Conservation (phyloP, 2,329 filamentous ascomycete species). For the Arthrobotrys musiformis region DNA sequence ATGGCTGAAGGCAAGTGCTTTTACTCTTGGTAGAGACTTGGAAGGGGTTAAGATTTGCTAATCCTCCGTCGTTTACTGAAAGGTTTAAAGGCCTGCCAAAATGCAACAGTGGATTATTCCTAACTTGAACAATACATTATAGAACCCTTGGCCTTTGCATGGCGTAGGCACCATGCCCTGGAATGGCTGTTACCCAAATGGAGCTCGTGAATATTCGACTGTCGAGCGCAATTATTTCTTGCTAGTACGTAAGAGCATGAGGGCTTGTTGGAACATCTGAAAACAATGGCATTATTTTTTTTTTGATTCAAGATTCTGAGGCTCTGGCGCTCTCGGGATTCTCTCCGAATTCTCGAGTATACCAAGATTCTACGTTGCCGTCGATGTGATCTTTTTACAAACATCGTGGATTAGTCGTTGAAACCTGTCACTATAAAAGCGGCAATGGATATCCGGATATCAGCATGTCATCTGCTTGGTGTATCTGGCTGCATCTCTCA, state of each 20-base stretch:
- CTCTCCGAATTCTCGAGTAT: background rate
- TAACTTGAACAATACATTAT: conserved; percentile 11
- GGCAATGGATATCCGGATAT: background rate
- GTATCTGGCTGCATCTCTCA: too few relatives aligned
- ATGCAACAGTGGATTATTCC: background rate
- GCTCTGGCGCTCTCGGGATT: background rate
- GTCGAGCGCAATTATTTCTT: background rate
- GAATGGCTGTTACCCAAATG: background rate
- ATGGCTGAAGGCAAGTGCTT: background rate
- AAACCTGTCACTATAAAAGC: background rate
- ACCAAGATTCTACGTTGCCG: background rate
- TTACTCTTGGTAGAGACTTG: background rate
- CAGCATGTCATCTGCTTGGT: background rate
- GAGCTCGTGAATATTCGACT: conserved; percentile 1
- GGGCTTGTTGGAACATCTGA: background rate
- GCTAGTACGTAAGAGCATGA: background rate
- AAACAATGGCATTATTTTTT: background rate
- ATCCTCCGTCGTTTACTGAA: background rate
- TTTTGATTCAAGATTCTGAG: background rate
- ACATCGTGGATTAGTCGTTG: too few relatives aligned
- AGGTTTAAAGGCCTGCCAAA: background rate
- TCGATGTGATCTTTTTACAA: background rate
- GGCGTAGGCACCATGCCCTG: background rate
- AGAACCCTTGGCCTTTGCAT: background rate
- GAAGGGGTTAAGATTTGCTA: background rate